phyloP scores from a whole-genome alignment of 805 yeast genomes.

The Candida silvicultrix region DNA sequence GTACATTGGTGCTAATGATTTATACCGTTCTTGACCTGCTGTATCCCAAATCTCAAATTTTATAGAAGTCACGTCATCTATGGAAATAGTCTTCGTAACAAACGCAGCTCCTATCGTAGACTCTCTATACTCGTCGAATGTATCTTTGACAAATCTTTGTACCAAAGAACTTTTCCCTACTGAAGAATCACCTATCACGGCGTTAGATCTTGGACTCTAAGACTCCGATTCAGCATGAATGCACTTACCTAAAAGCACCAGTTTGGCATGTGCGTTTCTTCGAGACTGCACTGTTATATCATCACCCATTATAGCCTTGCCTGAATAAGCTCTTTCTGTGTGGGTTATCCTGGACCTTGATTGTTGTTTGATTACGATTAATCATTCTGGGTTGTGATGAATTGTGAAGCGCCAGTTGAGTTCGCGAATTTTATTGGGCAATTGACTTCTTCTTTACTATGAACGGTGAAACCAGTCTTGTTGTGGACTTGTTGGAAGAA shows the following conservation, averaged over 20 bases:
- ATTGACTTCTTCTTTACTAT: no score
- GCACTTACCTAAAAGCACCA: slow-evolving; percentile 50
- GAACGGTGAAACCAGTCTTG: no score
- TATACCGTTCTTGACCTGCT: slow-evolving; percentile 91
- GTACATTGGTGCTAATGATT: slow-evolving; percentile 78
- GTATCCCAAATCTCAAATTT: slow-evolving; percentile 68
- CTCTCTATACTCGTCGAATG: slow-evolving; percentile 74
- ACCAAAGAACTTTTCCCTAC: slow-evolving; percentile 81
- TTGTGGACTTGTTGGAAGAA: not conserved
- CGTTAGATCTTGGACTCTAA: slow-evolving; percentile 28
- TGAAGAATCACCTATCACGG: slow-evolving; percentile 55
- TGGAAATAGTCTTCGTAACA: slow-evolving; percentile 67
- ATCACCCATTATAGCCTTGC: no score
- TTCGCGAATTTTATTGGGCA: no score
- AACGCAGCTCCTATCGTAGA: slow-evolving; percentile 99
- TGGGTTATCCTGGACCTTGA: no score
- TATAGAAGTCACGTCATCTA: slow-evolving; percentile 36
- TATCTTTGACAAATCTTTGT: slow-evolving; percentile 66
- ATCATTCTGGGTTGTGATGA: no score
- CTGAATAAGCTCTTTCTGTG: no score
- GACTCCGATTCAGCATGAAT: no score
- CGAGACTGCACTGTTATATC: not conserved
- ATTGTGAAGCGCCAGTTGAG: no score
- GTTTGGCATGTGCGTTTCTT: slow-evolving; percentile 43
- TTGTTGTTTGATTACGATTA: no score